Evolutionary conservation across 495 filamentous ascomycete species (phyloP), one percentile per base, ranked within the genome.

Genomic region (Penicillium arizonense): DNA sequence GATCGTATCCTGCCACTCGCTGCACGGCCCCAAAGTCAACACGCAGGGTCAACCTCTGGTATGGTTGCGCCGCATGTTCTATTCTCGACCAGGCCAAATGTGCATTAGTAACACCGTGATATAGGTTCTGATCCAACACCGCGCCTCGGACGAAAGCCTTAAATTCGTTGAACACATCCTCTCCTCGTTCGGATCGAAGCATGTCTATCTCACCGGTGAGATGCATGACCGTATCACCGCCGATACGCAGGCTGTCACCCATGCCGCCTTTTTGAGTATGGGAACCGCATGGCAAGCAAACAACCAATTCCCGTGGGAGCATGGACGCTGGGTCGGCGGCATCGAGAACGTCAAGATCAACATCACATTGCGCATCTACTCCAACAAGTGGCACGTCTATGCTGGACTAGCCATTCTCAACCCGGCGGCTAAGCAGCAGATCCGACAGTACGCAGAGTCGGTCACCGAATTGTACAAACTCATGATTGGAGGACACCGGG

Each of bases 331-430:
- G 75, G 81, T 96, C 3, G 93, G 94, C 45, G 94, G 95, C 21
- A 96, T 98, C 64, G 94, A 98, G 74, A 98, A 98, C 71, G 90
- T 97, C 64, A 98, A 98, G 75, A 97, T 97, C 72, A 98, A 98
- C 70, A 83, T 97, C 54, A 97, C 90, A 35, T 72, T 98, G 54
- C 90, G 94, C 59, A 98, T 98, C 69, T 98, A 97, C 74, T 86
- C 88, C 52, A 95, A 96, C 69, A 97, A 97, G 70, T 98, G 94
- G 94, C 94, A 98, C 71, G 94, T 98, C 49, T 98, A 98, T 68
- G 94, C 94, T 30, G 94, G 94, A 4, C 85, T 98, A 6, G 94
- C 95, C 5, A 98, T 98, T 68, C 79, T 98, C 35, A 98, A 98
- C 67, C 91, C 92, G 4, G 83, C 87, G 20, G 94, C 94, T 2